Evolutionary conservation across 2,329 filamentous ascomycete species (phyloP).

Genomic region (Botryotinia globosa): DNA sequence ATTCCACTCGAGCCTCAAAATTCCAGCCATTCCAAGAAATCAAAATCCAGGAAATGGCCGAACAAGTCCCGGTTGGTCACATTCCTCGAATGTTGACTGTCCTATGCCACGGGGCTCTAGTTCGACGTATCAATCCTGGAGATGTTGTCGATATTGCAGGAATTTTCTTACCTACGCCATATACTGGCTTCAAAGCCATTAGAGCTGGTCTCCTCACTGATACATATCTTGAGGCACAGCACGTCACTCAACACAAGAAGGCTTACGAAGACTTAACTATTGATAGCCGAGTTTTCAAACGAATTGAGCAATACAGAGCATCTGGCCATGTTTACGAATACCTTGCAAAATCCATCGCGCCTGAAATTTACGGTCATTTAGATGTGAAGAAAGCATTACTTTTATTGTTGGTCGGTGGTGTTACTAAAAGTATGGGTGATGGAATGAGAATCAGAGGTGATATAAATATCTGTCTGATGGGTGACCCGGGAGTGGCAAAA

Average conservation of each 20-base stretch:
- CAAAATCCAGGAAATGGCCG: slow-evolving; percentile 98
- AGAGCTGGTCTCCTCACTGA: slow-evolving; percentile 94
- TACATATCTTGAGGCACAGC: slow-evolving; percentile 92
- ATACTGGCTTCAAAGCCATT: slow-evolving; percentile 98
- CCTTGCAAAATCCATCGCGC: slow-evolving; percentile 91
- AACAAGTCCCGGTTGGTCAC: slow-evolving; percentile 96
- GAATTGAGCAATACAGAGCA: slow-evolving; percentile 81
- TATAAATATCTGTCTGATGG: slow-evolving; percentile 98
- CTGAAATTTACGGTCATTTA: slow-evolving; percentile 93
- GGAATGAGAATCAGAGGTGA: slow-evolving; percentile 99
- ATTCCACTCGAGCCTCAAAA: slow-evolving; percentile 94
- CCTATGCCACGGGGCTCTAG: slow-evolving; percentile 82
- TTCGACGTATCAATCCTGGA: slow-evolving; percentile 84
- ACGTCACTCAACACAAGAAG: slow-evolving; percentile 95
- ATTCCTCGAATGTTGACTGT: slow-evolving; percentile 90
- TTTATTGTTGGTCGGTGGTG: slow-evolving; percentile 92
- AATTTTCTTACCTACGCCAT: slow-evolving; percentile 94
- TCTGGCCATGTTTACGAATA: slow-evolving; percentile 94
- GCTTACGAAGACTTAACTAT: slow-evolving; percentile 90
- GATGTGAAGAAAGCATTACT: slow-evolving; percentile 98
- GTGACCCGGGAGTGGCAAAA: slow-evolving; percentile 98
- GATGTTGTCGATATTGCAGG: slow-evolving; percentile 92
- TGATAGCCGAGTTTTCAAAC: slow-evolving; percentile 72
- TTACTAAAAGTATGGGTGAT: slow-evolving; percentile 94
- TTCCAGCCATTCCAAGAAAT: slow-evolving; percentile 97